Evolutionary conservation across 176 grass and related monocot genomes (phyloP).

Genomic region (Dendrocalamus sinicus): DNA sequence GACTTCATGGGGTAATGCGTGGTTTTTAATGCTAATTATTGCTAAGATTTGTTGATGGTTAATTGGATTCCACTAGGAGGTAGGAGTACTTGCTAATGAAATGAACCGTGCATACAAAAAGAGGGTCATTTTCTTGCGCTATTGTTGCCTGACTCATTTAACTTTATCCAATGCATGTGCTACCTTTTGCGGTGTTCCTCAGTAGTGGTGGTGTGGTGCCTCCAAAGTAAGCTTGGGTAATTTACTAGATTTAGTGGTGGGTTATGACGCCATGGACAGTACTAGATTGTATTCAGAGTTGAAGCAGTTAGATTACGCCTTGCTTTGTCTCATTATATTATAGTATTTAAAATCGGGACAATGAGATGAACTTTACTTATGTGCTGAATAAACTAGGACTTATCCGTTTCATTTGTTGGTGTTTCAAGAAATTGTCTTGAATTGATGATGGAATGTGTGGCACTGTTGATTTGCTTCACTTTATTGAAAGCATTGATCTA

Average conservation of each 20-base stretch:
- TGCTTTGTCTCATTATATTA: constrained; percentile 41
- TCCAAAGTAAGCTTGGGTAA: constrained; percentile 36
- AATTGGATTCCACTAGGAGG: constrained; percentile 59
- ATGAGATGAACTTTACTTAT: constrained; percentile 33
- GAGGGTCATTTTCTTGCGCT: constrained; percentile 37
- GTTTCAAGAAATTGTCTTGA: constrained; percentile 24
- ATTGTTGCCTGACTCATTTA: constrained; percentile 54
- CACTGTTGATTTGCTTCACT: constrained; percentile 28
- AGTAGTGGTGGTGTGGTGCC: constrained; percentile 35
- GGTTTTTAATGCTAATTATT: constrained; percentile 46
- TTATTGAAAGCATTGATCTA: background rate
- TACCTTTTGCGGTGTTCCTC: constrained; percentile 17
- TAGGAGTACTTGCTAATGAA: background rate
- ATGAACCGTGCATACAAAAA: constrained; percentile 31
- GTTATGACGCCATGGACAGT: constrained; percentile 38
- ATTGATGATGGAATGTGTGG: background rate
- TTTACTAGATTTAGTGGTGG: constrained; percentile 46
- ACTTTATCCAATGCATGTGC: constrained; percentile 30
- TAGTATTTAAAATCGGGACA: constrained; percentile 12
- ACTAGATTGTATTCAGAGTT: constrained; percentile 47
- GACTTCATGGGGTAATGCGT: constrained; percentile 28
- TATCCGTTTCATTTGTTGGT: constrained; percentile 13
- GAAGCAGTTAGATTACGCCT: constrained; percentile 45
- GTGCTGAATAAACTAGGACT: constrained; percentile 23
- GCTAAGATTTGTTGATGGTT: constrained; percentile 43